Percentiles rank a stretch among this genome's conserved stretches.
Evolutionary conservation across 805 yeast species (phyloP).

Genomic region (Cyberlindnera veronae): DNA sequence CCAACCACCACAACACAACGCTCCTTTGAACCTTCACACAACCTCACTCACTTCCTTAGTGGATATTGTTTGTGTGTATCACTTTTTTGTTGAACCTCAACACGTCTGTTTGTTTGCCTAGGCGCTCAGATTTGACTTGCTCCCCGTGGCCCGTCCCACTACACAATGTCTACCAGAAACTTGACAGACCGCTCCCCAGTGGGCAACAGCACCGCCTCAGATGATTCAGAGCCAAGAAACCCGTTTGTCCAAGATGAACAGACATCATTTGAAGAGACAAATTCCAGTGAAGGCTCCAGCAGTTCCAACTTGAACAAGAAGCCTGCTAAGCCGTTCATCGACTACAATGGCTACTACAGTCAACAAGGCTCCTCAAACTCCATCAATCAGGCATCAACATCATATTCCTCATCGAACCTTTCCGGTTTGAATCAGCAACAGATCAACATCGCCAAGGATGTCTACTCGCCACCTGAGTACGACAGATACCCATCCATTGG

Average conservation of each 20-base stretch:
- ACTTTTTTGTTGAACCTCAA: neutral
- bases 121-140: neutral
- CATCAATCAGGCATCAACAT: conserved; percentile 19
- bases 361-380: conserved; percentile 40
- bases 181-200: conserved; percentile 28
- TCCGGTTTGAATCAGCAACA: conserved; percentile 17
- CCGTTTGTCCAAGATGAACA: conserved; percentile 28
- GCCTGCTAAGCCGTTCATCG: conserved; percentile 34
- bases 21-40: too few species aligned
- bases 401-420: conserved; percentile 26
- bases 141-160: neutral
- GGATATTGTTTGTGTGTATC: too few species aligned
- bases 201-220: conserved; percentile 21
- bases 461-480: conserved; percentile 49
- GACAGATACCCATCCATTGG: conserved; percentile 66
- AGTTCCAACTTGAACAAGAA: conserved; percentile 21
- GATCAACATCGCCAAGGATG: conserved; percentile 18
- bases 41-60: too few species aligned
- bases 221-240: conserved; percentile 27
- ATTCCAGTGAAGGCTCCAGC: conserved; percentile 21
- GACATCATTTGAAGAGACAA: conserved; percentile 25
- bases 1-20: neutral
- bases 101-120: neutral
- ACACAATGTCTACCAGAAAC: conserved; percentile 30
- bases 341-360: conserved; percentile 40